Conservation (phyloP, 495 filamentous ascomycete species). For the Aspergillus avenaceus region DNA sequence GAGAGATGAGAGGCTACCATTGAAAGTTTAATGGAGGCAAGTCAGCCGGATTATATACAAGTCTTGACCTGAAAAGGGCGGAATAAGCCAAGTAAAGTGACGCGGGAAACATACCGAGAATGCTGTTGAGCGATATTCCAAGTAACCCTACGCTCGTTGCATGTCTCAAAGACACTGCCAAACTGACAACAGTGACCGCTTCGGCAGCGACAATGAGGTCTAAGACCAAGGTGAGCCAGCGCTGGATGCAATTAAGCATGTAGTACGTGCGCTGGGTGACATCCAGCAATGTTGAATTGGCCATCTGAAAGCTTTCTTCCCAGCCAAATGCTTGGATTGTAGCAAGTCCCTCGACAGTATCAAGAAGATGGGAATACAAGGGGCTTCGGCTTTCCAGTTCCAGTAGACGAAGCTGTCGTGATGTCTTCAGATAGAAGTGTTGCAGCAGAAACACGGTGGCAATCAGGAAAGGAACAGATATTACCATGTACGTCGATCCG, state of each 20-base stretch:
- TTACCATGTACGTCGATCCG: constrained; percentile 9
- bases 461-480: constrained; percentile 1
- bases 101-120: no score
- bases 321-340: constrained; percentile 51
- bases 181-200: constrained; percentile 43
- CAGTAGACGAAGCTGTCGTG: constrained; percentile 47
- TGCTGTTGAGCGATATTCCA: constrained; percentile 29
- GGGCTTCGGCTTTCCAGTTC: constrained; percentile 35
- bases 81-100: no score
- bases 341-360: constrained; percentile 58
- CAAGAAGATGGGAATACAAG: constrained; percentile 47
- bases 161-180: constrained; percentile 19
- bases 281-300: background rate
- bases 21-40: no score
- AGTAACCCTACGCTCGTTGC: constrained; percentile 18
- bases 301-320: background rate
- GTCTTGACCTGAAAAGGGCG: no score
- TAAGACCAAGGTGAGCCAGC: constrained; percentile 68
- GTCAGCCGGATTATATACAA: no score
- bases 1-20: constrained; percentile 11
- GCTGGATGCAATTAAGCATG: constrained; percentile 13
- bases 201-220: constrained; percentile 55
- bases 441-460: background rate
- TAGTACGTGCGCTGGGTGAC: background rate
- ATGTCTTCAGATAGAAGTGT: constrained; percentile 48